Evolutionary conservation across 768 basidiomycete species (phyloP).

Genomic region (Psilocybe cubensis): DNA sequence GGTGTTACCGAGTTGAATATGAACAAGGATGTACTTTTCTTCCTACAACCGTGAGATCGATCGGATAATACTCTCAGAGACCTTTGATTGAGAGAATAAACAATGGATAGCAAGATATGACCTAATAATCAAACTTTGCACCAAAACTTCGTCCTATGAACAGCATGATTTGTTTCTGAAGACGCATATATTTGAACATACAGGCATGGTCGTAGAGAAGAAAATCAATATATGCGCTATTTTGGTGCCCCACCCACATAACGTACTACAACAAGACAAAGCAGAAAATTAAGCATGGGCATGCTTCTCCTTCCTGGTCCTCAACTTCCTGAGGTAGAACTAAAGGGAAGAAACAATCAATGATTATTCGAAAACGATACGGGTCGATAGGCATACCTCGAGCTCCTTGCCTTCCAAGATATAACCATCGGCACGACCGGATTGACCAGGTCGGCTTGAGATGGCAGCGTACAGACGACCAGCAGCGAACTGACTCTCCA

Average conservation of each 20-base stretch:
- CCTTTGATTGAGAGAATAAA: not conserved
- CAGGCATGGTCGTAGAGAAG: constrained; percentile 21
- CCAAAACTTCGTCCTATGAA: not conserved
- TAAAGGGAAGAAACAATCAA: constrained; percentile 30
- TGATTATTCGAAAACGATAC: not conserved
- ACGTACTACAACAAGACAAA: constrained; percentile 18
- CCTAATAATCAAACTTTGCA: not conserved
- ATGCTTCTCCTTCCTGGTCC: constrained; percentile 95
- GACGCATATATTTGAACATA: constrained; percentile 27
- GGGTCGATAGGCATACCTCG: constrained; percentile 61
- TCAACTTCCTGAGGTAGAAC: constrained; percentile 96
- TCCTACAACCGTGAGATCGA: constrained; percentile 13
- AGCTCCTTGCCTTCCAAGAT: constrained; percentile 98
- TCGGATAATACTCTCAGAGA: not conserved
- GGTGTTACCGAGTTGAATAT: not conserved
- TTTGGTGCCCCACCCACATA: constrained; percentile 25
- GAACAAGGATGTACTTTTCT: not conserved
- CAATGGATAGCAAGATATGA: not conserved
- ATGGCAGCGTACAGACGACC: constrained; percentile 95
- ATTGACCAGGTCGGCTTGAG: constrained; percentile 95
- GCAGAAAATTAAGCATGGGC: constrained; percentile 49
- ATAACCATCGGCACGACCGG: constrained; percentile 96
- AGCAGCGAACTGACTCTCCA: constrained; percentile 90
- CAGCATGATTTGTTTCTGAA: not conserved
- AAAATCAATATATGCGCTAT: constrained; percentile 20